A percentile compares a stretch with the other conserved stretches of the same genome.
phyloP scores from a whole-genome alignment of 805 yeast species.

The Schizosaccharomyces osmophilus region DNA sequence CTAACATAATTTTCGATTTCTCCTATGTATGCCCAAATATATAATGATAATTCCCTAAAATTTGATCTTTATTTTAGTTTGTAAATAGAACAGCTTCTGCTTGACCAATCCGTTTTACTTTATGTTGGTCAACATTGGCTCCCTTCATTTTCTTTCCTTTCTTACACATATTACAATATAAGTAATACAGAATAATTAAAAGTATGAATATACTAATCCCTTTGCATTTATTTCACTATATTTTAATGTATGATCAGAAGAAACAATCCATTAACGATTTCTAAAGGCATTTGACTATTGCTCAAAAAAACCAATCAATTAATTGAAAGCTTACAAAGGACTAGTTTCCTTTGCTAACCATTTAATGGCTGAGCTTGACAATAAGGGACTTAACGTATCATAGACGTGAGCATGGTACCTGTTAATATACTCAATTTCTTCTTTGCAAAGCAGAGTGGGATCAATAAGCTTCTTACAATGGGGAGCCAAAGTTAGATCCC shows the following conservation, averaged over 20 bases:
- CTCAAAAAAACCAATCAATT: too few relatives aligned
- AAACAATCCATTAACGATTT: too few relatives aligned
- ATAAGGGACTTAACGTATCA: background rate
- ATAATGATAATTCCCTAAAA: background rate
- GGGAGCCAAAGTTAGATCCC: slow-evolving; percentile 34
- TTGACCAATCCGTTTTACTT: too few relatives aligned
- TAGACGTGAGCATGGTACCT: background rate
- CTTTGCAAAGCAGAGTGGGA: background rate
- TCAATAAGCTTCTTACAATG: slow-evolving; percentile 1
- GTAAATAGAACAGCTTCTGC: too few relatives aligned
- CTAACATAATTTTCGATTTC: background rate
- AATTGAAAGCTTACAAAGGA: background rate
- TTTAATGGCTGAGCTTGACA: background rate
- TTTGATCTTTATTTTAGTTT: background rate
- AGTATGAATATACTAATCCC: too few relatives aligned
- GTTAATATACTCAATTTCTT: background rate
- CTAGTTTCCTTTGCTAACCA: background rate
- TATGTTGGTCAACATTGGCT: too few relatives aligned
- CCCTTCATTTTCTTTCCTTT: too few relatives aligned
- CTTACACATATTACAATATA: too few relatives aligned
- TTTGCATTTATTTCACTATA: too few relatives aligned
- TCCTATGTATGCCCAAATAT: background rate
- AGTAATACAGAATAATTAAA: too few relatives aligned
- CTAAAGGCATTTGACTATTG: too few relatives aligned
- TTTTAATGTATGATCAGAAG: too few relatives aligned